Evolutionary conservation across 306 rosid species (phyloP).

Genomic region (Cucurbita argyrosperma): DNA sequence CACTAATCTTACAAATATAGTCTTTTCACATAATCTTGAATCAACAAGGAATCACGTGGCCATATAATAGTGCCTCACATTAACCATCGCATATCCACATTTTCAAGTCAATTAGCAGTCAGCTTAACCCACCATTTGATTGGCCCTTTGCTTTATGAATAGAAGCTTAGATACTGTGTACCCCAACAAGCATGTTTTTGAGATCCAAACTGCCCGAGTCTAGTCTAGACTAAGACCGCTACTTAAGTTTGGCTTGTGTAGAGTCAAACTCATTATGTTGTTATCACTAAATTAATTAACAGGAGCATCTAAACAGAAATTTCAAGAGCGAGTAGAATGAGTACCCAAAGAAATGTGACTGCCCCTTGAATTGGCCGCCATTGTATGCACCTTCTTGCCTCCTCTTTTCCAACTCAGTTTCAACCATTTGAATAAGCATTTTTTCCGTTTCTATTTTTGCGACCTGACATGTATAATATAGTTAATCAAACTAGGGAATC

Average conservation of each 20-base stretch:
- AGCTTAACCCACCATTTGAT: neutral
- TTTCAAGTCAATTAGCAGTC: neutral
- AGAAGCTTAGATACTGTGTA: neutral
- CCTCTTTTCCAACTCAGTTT: constrained; percentile 79
- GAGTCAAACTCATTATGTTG: neutral
- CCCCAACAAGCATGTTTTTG: neutral
- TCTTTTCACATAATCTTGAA: neutral
- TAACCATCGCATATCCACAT: neutral
- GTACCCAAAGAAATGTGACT: constrained; percentile 98
- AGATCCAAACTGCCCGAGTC: neutral
- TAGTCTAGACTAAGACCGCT: neutral
- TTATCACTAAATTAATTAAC: neutral
- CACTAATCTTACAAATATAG: neutral
- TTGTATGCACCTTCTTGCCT: constrained; percentile 13
- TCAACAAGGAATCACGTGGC: neutral
- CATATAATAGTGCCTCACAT: neutral
- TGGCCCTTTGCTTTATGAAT: neutral
- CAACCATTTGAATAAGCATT: constrained; percentile 99
- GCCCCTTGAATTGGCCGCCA: constrained; percentile 49
- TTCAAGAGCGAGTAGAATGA: constrained; percentile 1
- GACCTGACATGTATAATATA: constrained; percentile 32
- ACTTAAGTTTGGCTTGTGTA: neutral
- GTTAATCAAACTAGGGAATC: neutral
- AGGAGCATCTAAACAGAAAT: neutral
- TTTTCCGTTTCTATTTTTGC: constrained; percentile 98